Percentiles rank a stretch among this genome's conserved stretches.
phyloP scores from a whole-genome alignment of 2,329 filamentous ascomycete species.

The Pyrenophora seminiperda region DNA sequence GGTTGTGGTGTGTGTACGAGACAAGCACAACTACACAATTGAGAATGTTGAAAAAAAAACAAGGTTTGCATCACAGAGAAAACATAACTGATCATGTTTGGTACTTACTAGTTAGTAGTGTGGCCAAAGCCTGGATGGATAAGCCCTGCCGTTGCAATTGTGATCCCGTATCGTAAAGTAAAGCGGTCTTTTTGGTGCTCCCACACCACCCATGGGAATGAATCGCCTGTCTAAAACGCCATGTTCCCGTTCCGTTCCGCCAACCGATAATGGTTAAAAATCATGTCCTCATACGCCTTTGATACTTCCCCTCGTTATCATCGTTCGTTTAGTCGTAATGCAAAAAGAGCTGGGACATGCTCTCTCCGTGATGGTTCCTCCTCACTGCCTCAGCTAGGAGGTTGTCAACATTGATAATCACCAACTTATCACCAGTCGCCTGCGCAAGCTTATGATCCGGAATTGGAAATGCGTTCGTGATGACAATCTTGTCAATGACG shows the following conservation, averaged over 20 bases:
- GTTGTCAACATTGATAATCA: conserved; percentile 86
- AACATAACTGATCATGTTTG: conserved; percentile 1
- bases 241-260: background rate
- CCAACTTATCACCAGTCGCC: conserved; percentile 72
- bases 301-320: conserved; percentile 4
- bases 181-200: conserved; percentile 7
- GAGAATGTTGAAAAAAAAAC: background rate
- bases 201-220: conserved; percentile 1
- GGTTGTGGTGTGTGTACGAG: conserved; percentile 29
- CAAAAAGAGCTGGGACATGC: conserved; percentile 62
- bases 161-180: too few species aligned
- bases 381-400: conserved; percentile 90
- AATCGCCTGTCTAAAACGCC: conserved; percentile 3
- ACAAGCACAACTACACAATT: background rate
- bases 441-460: conserved; percentile 71
- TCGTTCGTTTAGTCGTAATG: conserved; percentile 45
- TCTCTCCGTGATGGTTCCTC: conserved; percentile 94
- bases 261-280: conserved; percentile 1
- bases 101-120: conserved; percentile 8
- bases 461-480: conserved; percentile 97
- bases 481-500: conserved; percentile 90
- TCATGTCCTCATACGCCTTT: conserved; percentile 16
- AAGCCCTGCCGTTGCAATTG: too few species aligned
- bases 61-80: background rate
- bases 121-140: background rate